A percentile compares a stretch with the other conserved stretches of the same genome.
These are phyloP conservation scores for Ustilago vetiveriae DNA, from an alignment of 1,284 basidiomycete genomes.

Conservation along the genomic window DNA sequence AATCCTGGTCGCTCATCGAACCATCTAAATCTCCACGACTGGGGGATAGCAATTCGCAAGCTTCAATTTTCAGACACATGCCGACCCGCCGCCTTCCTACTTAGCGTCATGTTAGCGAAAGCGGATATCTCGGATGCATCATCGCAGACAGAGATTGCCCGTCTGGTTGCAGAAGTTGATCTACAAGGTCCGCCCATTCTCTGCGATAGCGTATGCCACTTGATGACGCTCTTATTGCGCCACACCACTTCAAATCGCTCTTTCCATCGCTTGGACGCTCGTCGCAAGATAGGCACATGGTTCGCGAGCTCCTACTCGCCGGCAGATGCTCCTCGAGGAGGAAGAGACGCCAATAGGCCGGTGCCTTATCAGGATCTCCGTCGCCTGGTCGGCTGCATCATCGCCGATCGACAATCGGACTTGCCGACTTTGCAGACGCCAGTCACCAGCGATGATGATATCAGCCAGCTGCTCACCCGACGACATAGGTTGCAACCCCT, in stretches of 20 bases:
- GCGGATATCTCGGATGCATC: conserved; percentile 1
- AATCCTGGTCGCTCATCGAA: neutral
- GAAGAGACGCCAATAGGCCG: neutral
- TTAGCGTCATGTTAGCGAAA: conserved; percentile 10
- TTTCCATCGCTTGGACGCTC: conserved; percentile 20
- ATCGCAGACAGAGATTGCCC: conserved; percentile 13
- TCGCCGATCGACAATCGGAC: conserved; percentile 5
- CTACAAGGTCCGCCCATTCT: conserved; percentile 34
- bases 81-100: conserved; percentile 30
- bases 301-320: conserved; percentile 24
- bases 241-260: conserved; percentile 17
- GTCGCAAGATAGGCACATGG: conserved; percentile 32
- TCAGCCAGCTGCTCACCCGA: conserved; percentile 14
- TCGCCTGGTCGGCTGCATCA: conserved; percentile 9
- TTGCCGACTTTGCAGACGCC: neutral
- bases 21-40: conserved; percentile 1
- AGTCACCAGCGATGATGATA: neutral
- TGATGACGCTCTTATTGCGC: conserved; percentile 20
- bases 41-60: conserved; percentile 24
- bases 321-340: conserved; percentile 1
- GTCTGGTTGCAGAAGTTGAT: conserved; percentile 36
- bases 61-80: conserved; percentile 18
- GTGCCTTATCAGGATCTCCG: conserved; percentile 18
- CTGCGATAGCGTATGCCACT: conserved; percentile 36
- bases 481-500: conserved; percentile 9